Evolutionary conservation across 305 asterid genomes (phyloP), one percentile per base, ranked within the genome.

Genomic region (Fraxinus ornus): DNA sequence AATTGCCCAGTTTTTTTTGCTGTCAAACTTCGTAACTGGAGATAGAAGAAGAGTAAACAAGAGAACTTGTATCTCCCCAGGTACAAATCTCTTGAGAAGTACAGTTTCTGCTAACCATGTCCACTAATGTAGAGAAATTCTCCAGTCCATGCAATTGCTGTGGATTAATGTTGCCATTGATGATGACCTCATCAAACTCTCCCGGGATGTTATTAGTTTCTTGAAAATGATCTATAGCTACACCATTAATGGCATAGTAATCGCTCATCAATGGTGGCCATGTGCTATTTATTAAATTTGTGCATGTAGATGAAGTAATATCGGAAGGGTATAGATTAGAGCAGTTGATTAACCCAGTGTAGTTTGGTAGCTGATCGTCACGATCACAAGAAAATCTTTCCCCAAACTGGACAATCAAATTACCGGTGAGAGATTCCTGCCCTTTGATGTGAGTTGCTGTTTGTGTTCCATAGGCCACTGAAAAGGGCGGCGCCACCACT

Each of bases 1-100:
- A 39, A 76, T 49, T 79, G 15, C 26, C 26, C 26, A 57, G 19
- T 5, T 57, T 57, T 47, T 82, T 80, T 55, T 73, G 85, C 22
- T 80, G 81, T 71, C 75, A 47, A 79, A 78, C 66, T 80, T 88
- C 84, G 7, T 55, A 83, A 74, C 74, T 81, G 57, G 75, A 55
- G 12, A 78, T 28, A 24, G 75, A 72, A 21, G 87, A 79, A 84
- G 92, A 83, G 64, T 81, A 82, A 57, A 81, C 47, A n/a, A 82
- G 68, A 24, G 90, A 78, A 35, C 49, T 87, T 19, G 80, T 73
- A 10, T 92, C 91, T 79, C 80, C 90, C 88, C 90, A 88, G 79
- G 83, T 82, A 2, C 84, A 78, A 80, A 80, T 79, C 79, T 84
- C 88, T 41, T 70, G 82, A 36, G 84, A 86, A 6, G 88, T 62